Evolutionary conservation across 2,329 filamentous ascomycete genomes (phyloP).

Genomic region (Apiospora sp.): DNA sequence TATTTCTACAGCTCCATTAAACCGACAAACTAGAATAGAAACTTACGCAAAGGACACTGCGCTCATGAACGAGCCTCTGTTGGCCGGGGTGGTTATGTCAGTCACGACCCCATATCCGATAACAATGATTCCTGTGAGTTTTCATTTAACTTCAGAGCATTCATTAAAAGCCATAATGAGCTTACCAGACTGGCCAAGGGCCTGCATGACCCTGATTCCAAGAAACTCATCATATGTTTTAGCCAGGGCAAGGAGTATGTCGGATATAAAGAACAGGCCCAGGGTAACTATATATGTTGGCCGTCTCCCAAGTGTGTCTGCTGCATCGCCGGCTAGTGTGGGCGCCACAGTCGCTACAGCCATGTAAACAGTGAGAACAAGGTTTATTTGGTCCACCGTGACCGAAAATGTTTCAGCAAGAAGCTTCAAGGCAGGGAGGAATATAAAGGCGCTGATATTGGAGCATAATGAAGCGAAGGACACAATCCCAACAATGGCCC

Average conservation of each 20-base stretch:
- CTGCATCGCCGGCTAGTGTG: slow-evolving; percentile 28
- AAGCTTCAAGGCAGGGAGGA: slow-evolving; percentile 15
- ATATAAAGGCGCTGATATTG: slow-evolving; percentile 9
- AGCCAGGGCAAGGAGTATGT: slow-evolving; percentile 24
- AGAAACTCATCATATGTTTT: slow-evolving; percentile 22
- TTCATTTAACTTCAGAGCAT: background rate
- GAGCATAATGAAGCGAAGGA: slow-evolving; percentile 2
- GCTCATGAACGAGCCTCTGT: slow-evolving; percentile 28
- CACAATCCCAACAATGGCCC: slow-evolving; percentile 7
- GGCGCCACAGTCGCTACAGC: slow-evolving; percentile 27
- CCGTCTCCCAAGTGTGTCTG: slow-evolving; percentile 30
- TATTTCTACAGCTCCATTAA: background rate
- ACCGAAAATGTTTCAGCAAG: slow-evolving; percentile 15
- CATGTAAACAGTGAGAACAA: slow-evolving; percentile 32
- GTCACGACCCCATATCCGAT: slow-evolving; percentile 26
- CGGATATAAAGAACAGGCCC: slow-evolving; percentile 20
- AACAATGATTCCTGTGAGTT: slow-evolving; percentile 20
- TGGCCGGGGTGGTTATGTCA: slow-evolving; percentile 26
- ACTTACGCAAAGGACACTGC: slow-evolving; percentile 31
- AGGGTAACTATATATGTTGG: slow-evolving; percentile 27
- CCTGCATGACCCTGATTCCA: slow-evolving; percentile 26
- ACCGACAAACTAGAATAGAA: background rate
- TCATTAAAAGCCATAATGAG: background rate
- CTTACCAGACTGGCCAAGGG: slow-evolving; percentile 26
- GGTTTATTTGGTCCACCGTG: slow-evolving; percentile 29